Percentiles rank a stretch among this genome's conserved stretches.
Evolutionary conservation across 164 flowering plant species (phyloP).

Genomic region (Tinospora cordifolia): DNA sequence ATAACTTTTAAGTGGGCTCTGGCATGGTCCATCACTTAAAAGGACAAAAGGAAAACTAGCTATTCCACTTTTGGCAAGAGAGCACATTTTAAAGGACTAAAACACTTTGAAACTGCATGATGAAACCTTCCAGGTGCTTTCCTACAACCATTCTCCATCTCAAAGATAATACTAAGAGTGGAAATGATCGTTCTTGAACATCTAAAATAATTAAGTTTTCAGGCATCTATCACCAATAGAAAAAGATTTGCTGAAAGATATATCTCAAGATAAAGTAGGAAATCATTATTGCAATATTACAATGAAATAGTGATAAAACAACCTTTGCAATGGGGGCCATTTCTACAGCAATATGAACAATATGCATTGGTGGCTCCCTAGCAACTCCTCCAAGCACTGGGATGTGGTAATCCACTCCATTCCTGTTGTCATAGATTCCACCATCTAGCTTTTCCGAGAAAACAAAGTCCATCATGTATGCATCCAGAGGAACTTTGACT

Average conservation of each 20-base stretch:
- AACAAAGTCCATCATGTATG: slow-evolving; percentile 93
- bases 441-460: slow-evolving; percentile 93
- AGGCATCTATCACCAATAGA: background rate
- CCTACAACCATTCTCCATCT: background rate
- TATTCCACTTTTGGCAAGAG: background rate
- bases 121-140: background rate
- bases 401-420: slow-evolving; percentile 86
- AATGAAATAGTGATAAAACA: slow-evolving; percentile 5
- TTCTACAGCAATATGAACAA: slow-evolving; percentile 91
- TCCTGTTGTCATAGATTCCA: slow-evolving; percentile 81
- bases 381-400: slow-evolving; percentile 76
- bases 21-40: background rate
- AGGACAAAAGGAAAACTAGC: background rate
- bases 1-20: background rate
- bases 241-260: background rate
- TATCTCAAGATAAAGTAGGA: background rate
- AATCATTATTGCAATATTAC: background rate
- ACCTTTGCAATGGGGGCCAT: slow-evolving; percentile 99
- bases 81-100: background rate
- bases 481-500: slow-evolving; percentile 96
- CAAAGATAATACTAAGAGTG: background rate
- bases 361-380: slow-evolving; percentile 90
- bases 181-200: background rate
- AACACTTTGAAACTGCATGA: background rate
- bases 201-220: background rate